Evolutionary conservation across 2,329 filamentous ascomycete genomes (phyloP).

Genomic region (Neofusicoccum umdonicola): DNA sequence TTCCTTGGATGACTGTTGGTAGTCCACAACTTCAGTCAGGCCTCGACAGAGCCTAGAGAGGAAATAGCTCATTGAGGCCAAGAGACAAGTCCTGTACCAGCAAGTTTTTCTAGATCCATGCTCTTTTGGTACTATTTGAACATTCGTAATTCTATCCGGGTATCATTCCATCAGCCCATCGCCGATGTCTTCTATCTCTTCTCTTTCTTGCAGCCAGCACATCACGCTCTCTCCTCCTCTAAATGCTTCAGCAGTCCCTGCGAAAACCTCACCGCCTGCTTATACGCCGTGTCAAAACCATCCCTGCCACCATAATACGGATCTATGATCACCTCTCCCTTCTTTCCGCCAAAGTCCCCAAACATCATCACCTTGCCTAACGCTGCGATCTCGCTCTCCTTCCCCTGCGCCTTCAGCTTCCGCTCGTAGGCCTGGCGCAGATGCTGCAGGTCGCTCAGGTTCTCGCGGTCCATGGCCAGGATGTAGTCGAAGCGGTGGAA

Average conservation of each 20-base stretch:
- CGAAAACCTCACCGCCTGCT: slow-evolving; percentile 76
- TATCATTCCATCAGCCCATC: slow-evolving; percentile 5
- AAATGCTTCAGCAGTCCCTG: slow-evolving; percentile 69
- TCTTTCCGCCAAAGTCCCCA: slow-evolving; percentile 70
- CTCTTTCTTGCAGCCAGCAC: neutral
- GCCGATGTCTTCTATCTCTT: neutral
- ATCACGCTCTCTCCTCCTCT: slow-evolving; percentile 27
- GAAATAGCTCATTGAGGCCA: too few relatives aligned
- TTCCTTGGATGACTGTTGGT: too few relatives aligned
- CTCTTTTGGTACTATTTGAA: neutral
- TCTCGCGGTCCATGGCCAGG: slow-evolving; percentile 88
- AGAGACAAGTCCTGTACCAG: neutral
- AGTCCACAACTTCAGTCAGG: too few relatives aligned
- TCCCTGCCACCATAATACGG: slow-evolving; percentile 88
- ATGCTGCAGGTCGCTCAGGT: slow-evolving; percentile 68
- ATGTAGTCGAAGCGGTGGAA: slow-evolving; percentile 89
- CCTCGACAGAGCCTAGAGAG: too few relatives aligned
- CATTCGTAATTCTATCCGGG: neutral
- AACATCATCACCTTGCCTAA: slow-evolving; percentile 70
- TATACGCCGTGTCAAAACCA: slow-evolving; percentile 82
- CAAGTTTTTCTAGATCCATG: neutral
- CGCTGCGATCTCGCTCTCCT: slow-evolving; percentile 32
- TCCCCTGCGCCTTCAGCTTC: slow-evolving; percentile 34
- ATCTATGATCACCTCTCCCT: slow-evolving; percentile 70
- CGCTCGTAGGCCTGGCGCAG: slow-evolving; percentile 54